Evolutionary conservation across 2,329 filamentous ascomycete genomes (phyloP), one percentile per base, ranked within the genome.

Genomic region (Coniochaeta sp.): DNA sequence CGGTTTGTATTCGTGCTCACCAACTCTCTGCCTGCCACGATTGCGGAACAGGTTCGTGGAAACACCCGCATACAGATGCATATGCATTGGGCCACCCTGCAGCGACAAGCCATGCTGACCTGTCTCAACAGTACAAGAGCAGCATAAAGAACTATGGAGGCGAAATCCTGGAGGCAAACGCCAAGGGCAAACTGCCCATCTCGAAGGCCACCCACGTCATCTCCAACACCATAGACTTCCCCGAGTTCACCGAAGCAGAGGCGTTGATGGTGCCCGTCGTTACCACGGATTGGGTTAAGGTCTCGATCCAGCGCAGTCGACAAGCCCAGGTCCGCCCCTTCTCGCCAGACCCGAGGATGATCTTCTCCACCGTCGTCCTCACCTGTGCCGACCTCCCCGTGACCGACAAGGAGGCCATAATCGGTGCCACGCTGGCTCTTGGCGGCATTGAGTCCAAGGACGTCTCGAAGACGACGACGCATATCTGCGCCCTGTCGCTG

Each of bases 361-460:
- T 97, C 72, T 90, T 99, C 74, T 90, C 89, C 58, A 88, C 91
- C 66, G 89, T 98, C 47, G 84, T 89, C 30, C 81, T 97, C 19
- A 89, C 88, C 34, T 96, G 90, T 69, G 91, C 88, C 55, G 90
- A 95, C 67, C 85, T 99, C 55, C 95, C 95, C 0, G 79, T 85
- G 38, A 89, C 86, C 38, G 95, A 99, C 73, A 90, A 92, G 71
- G 93, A 98, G 75, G 90, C 92, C 12, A 97, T 99, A 60, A 86
- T 90, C 42, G 95, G 93, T 12, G 93, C 91, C 1, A 90, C 93
- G 2, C 77, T 96, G 68, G 93, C 95, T 0, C 86, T 97, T 75
- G 95, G 95, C 24, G 95, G 95, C 17, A 84, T 90, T 67, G 90
- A 93, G 69, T 88, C 86, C 24, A 83, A 86, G 57, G 82, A 85